Evolutionary conservation across 106 monocot genomes (phyloP), one percentile per base, ranked within the genome.

Genomic region (Posidonia australis): DNA sequence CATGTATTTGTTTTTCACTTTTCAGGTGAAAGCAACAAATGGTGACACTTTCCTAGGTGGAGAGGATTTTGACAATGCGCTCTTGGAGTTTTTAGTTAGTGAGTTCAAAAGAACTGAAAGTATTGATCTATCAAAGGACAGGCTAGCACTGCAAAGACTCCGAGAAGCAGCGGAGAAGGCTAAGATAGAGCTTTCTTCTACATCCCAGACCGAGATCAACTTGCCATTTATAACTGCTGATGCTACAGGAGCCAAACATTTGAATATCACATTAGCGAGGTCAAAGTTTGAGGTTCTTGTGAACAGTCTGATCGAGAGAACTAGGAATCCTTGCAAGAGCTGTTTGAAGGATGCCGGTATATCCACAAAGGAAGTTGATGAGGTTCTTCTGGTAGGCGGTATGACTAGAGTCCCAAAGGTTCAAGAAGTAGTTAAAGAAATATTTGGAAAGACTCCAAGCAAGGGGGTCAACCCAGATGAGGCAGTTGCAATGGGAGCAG

Each of bases 161-260:
- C 70, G 91, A 43, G 91, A 91, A 64, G 91, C 86, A 30, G 91
- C 86, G 25, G 91, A 91, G 72, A 91, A 91, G 63, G 91, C 91
- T 25, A 86, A 91, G 69, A 81, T 86, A 60, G 91, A 91, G 29
- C 83, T 91, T 5, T 91, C 91, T 1, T 91, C 86, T 42, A 91
- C 91, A 42, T 78, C 91, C 16, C 91, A 91, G 64, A 91, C 91
- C 1, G 86, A 76, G 58, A 79, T 83, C 13, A 79, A 83, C 48
- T 44, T 83, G 60, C 79, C 79, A 31, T 79, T 83, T 29, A 83
- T 79, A 13, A 75, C 79, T 7, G 83, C 79, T 49, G 79, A 83
- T 79, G 68, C 76, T 1, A 68, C 79, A 7, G 82, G 82, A 53
- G 79, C 79, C 19, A 83, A 67, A 53, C 76, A 79, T 66, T 41